Base-by-base conservation (phyloP, 306 rosid species). In the Cucurbita pepo region DNA sequence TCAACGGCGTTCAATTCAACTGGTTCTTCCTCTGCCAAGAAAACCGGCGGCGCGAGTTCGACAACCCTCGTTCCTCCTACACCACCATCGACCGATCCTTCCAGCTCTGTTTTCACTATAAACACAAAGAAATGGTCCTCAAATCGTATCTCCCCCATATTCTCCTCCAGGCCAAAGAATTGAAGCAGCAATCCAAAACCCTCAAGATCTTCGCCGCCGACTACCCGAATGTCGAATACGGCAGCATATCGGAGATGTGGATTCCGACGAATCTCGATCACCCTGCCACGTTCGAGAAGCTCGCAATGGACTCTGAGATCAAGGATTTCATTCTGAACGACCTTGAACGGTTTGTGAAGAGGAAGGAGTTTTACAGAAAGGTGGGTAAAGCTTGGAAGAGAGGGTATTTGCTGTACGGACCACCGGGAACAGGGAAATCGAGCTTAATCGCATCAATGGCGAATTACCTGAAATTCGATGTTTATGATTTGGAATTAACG, bases 321-420 rank as follows among this genome's bases (percentile, higher is more conserved):
- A 84, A 81, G 75, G 75, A 73, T 8, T 83, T 86, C 34, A 79
- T 91, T 30, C 25, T 82, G 10, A 76, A 40, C 8, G 97, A 91
- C 51, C 82, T 91, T 4, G 37, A 81, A 48, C 65, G 81, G 55
- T 91, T 91, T 15, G 59, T 87, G 63, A 47, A 3, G 83, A 89
- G 96, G 83, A 89, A 78, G 34, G 96, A 83, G 0, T 85, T 79
- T 75, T 91, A 87, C 53, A 80, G 82, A 57, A 79, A 81, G 30
- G 88, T 89, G 5, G 97, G 97, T 11, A 89, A 88, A 78, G 94
- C 91, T 0, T 89, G 96, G 96, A 91, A 91, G 78, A 81, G 97
- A 66, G 96, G 96, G 3, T 91, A 91, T 47, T 66, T 91, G 70
- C 41, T 91, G 56, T 85, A 89, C 40, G 97, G 97, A 0, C 96